phyloP scores from a whole-genome alignment of 1,284 basidiomycete genomes.

The Singerocomus inundabilis region DNA sequence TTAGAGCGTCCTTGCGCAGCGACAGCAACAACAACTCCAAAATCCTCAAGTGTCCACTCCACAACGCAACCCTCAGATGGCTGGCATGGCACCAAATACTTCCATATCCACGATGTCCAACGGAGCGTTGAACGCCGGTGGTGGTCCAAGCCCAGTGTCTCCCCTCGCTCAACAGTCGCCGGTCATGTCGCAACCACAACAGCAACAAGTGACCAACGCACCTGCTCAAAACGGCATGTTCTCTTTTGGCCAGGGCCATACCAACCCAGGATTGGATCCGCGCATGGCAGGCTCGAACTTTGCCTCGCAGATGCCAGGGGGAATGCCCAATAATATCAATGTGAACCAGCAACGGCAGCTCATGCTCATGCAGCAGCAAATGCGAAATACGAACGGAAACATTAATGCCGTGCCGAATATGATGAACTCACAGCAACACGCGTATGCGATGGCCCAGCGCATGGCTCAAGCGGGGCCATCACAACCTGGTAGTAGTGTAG shows the following conservation, averaged over 20 bases:
- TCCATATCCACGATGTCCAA: conserved; percentile 27
- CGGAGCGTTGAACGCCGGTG: conserved; percentile 19
- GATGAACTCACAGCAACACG: conserved; percentile 37
- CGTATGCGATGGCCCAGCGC: conserved; percentile 40
- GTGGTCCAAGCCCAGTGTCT: conserved; percentile 28
- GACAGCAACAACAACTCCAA: conserved; percentile 28
- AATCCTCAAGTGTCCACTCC: conserved; percentile 23
- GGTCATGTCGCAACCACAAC: conserved; percentile 28
- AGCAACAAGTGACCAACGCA: conserved; percentile 30
- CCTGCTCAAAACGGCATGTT: conserved; percentile 36
- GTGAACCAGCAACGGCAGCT: conserved; percentile 43
- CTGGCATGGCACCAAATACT: conserved; percentile 24
- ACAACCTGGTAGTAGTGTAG: conserved; percentile 22
- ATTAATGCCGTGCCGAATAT: conserved; percentile 29
- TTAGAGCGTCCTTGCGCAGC: conserved; percentile 21
- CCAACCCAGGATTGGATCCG: conserved; percentile 28
- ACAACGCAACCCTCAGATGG: conserved; percentile 31
- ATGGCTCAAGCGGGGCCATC: conserved; percentile 40
- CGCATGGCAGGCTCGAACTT: conserved; percentile 29
- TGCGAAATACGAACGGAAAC: conserved; percentile 29
- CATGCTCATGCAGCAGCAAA: conserved; percentile 43
- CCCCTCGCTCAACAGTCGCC: conserved; percentile 30
- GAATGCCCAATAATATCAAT: conserved; percentile 34
- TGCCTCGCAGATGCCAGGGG: conserved; percentile 29
- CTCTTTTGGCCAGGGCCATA: conserved; percentile 26